phyloP scores from a whole-genome alignment of 495 filamentous ascomycete species.

The Aspergillus bridgeri region DNA sequence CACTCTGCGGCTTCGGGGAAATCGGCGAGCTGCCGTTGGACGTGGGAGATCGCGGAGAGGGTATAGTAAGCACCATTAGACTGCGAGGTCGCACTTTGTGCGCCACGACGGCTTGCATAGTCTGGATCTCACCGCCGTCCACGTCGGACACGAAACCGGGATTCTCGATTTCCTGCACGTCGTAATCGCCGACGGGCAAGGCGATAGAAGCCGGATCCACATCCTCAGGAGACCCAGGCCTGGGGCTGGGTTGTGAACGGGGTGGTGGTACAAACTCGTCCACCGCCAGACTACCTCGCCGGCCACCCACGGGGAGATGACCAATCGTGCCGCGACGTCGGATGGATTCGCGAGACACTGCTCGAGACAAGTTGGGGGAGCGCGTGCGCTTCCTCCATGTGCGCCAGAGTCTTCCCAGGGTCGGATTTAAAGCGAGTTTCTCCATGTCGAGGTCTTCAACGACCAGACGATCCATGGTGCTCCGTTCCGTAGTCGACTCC shows the following conservation, averaged over 20 bases:
- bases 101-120: slow-evolving; percentile 44
- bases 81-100: slow-evolving; percentile 61
- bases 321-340: slow-evolving; percentile 28
- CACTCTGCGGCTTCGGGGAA: slow-evolving; percentile 24
- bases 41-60: slow-evolving; percentile 32
- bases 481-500: slow-evolving; percentile 23
- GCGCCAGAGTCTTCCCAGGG: slow-evolving; percentile 86
- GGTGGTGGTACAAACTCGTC: slow-evolving; percentile 26
- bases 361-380: slow-evolving; percentile 34
- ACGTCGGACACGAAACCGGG: slow-evolving; percentile 57
- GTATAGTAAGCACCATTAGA: slow-evolving; percentile 50
- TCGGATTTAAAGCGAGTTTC: slow-evolving; percentile 82
- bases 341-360: slow-evolving; percentile 45
- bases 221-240: slow-evolving; percentile 19
- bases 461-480: slow-evolving; percentile 57
- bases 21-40: slow-evolving; percentile 34
- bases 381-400: slow-evolving; percentile 85
- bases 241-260: slow-evolving; percentile 6
- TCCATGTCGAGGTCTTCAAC: slow-evolving; percentile 93
- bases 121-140: slow-evolving; percentile 54
- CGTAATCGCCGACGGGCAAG: slow-evolving; percentile 63
- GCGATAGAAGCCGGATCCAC: slow-evolving; percentile 54
- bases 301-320: slow-evolving; percentile 26
- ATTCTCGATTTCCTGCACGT: slow-evolving; percentile 71
- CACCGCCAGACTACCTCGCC: slow-evolving; percentile 37